Evolutionary conservation across 345 rosid species (phyloP).

Genomic region (Arabis hirsuta): DNA sequence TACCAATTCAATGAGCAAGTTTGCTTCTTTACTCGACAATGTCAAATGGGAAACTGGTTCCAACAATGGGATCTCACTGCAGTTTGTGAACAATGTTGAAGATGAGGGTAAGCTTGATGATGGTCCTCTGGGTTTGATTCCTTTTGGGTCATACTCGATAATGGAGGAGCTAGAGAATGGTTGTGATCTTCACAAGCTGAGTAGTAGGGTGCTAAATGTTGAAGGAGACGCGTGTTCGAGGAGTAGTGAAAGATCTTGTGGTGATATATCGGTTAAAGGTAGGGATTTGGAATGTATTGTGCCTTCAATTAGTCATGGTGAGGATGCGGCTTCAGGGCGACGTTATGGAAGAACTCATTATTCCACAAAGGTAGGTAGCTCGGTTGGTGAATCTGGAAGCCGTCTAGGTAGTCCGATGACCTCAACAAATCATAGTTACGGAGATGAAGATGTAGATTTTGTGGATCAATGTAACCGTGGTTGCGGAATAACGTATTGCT

Average conservation of each 20-base stretch:
- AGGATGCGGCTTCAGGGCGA: conserved; percentile 54
- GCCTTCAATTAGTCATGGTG: conserved; percentile 46
- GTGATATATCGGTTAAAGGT: conserved; percentile 42
- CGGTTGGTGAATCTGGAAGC: conserved; percentile 62
- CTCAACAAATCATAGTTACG: conserved; percentile 55
- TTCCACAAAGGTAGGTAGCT: conserved; percentile 38
- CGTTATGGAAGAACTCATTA: conserved; percentile 36
- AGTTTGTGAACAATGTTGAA: conserved; percentile 37
- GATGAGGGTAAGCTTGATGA: conserved; percentile 35
- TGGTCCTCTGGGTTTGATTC: conserved; percentile 38
- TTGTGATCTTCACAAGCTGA: conserved; percentile 41
- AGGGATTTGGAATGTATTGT: conserved; percentile 45
- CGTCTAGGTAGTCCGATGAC: conserved; percentile 57
- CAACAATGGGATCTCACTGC: conserved; percentile 68
- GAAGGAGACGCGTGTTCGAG: conserved; percentile 33
- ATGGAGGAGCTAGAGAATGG: conserved; percentile 49
- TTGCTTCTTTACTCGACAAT: conserved; percentile 78
- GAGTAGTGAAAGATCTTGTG: conserved; percentile 44
- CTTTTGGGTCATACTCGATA: conserved; percentile 40
- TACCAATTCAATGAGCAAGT: conserved; percentile 91
- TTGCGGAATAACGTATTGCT: conserved; percentile 78
- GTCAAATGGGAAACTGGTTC: conserved; percentile 89
- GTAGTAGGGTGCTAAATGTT: conserved; percentile 24
- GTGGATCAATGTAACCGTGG: conserved; percentile 52
- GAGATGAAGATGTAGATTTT: conserved; percentile 59